phyloP scores from a whole-genome alignment of 805 yeast genomes.

The Candida anglica region DNA sequence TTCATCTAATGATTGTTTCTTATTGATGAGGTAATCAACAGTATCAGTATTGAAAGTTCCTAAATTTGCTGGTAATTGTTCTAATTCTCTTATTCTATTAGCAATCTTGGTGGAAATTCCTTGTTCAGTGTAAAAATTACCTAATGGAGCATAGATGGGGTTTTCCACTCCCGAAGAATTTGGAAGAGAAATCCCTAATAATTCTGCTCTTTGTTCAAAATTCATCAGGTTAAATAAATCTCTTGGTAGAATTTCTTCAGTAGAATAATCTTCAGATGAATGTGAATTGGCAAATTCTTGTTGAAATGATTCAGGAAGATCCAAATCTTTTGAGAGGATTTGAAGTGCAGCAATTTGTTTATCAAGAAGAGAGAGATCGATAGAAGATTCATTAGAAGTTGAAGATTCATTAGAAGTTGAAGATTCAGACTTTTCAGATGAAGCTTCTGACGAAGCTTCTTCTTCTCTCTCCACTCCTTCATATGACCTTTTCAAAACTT shows the following conservation, averaged over 20 bases:
- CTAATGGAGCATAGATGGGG: slow-evolving; percentile 37
- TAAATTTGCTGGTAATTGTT: slow-evolving; percentile 63
- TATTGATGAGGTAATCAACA: neutral
- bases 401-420: slow-evolving; percentile 2
- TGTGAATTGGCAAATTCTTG: slow-evolving; percentile 19
- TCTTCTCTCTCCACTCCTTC: too few species aligned
- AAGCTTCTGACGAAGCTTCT: too few species aligned
- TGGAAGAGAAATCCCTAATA: neutral
- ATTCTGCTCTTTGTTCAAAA: neutral
- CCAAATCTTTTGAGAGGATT: slow-evolving; percentile 59
- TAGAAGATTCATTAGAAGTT: slow-evolving; percentile 18
- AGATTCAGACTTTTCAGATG: slow-evolving; percentile 3
- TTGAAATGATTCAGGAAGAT: slow-evolving; percentile 54
- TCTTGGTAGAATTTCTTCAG: neutral
- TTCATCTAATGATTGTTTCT: slow-evolving; percentile 39
- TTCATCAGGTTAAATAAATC: neutral
- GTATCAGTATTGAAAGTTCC: slow-evolving; percentile 46
- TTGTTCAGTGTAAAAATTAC: slow-evolving; percentile 49
- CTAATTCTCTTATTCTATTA: slow-evolving; percentile 57
- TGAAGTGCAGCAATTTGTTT: slow-evolving; percentile 65
- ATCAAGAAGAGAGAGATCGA: slow-evolving; percentile 45
- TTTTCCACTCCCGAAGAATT: slow-evolving; percentile 13
- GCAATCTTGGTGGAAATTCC: slow-evolving; percentile 51
- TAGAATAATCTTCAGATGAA: neutral
- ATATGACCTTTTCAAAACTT: too few species aligned